These are phyloP conservation scores for Malassezia cuniculi DNA, from an alignment of 1,284 basidiomycete genomes.

Conservation along the genomic window DNA sequence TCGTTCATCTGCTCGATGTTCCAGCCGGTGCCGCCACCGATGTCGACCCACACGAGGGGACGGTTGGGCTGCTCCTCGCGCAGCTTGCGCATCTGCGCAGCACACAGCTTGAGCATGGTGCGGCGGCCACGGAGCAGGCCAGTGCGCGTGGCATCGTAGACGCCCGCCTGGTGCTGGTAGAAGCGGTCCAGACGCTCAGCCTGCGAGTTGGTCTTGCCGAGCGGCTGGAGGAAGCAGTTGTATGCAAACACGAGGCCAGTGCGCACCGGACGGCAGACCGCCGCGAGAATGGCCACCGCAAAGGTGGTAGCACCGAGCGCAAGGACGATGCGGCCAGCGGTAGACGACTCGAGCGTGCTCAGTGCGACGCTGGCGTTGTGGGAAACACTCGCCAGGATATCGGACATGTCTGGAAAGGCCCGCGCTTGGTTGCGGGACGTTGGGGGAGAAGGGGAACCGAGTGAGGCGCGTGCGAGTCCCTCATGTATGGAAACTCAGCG, in stretches of 20 bases:
- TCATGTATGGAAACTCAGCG: no score
- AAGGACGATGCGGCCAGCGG: slow-evolving; percentile 12
- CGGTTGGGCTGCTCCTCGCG: slow-evolving; percentile 47
- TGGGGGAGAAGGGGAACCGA: no score
- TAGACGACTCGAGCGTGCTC: neutral
- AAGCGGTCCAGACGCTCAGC: slow-evolving; percentile 41
- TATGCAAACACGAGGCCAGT: slow-evolving; percentile 34
- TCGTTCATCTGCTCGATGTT: slow-evolving; percentile 72
- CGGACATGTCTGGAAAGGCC: no score
- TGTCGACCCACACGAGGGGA: slow-evolving; percentile 64
- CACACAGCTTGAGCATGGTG: slow-evolving; percentile 51
- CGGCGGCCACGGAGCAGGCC: slow-evolving; percentile 39
- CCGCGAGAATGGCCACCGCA: slow-evolving; percentile 17
- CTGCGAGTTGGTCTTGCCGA: slow-evolving; percentile 40
- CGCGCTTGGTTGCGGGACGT: no score
- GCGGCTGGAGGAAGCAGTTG: slow-evolving; percentile 43
- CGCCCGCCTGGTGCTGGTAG: slow-evolving; percentile 40
- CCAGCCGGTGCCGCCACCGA: slow-evolving; percentile 69
- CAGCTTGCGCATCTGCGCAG: slow-evolving; percentile 55
- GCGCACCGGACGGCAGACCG: slow-evolving; percentile 21
- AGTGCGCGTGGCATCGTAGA: slow-evolving; percentile 41
- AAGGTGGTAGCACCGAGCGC: slow-evolving; percentile 12
- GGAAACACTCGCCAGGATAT: no score
- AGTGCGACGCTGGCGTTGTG: no score
- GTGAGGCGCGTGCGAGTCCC: no score